Evolutionary conservation across 768 basidiomycete genomes (phyloP), one percentile per base, ranked within the genome.

Genomic region (Boletus barrowsii): DNA sequence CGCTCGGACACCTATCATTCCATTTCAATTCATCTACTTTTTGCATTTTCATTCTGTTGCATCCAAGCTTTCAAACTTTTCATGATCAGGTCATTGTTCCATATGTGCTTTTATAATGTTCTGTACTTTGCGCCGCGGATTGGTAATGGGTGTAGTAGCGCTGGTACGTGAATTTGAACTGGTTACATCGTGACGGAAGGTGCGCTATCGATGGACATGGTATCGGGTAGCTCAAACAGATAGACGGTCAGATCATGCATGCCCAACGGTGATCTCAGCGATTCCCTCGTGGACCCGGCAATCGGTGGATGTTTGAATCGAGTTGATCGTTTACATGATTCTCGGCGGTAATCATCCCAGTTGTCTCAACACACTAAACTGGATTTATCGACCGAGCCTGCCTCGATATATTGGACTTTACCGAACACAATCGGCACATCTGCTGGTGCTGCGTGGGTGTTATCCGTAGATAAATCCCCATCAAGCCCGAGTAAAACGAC

Each of bases 401-500:
- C 24, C 5, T 24, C 24, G 24, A 24, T 24, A 24, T 24, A 24
- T 24, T 24, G 24, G 22, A 24, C 33, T 35, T 5, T 37, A 11
- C 36, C 17, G 36, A 37, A 17, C 15, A 37, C 17, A 17, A 17
- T 17, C 15, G 36, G 17, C 36, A 37, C 17, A 37, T 37, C 3
- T 11, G 36, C 18, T n/a, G 22, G 22, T 22, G 15, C 20, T 20
- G 17, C 10, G 24, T 10, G 11, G 22, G 5, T 6, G 6, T 10
- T 30, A 17, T 22, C 13, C 11, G 45, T 42, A n/a, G n/a, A 36
- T 10, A 20, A 6, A 4, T 13, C 36, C 15, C 15, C 17, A 30
- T 62, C 73, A 84, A 43, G 87, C 89, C 61, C 87, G 79, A 48
- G 73, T 76, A 84, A 91, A 92, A 56, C 76, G 68, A 60, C 84